These are phyloP conservation scores for Neoboletus subvelutipes DNA, from an alignment of 768 basidiomycete species.

Conservation along the genomic window DNA sequence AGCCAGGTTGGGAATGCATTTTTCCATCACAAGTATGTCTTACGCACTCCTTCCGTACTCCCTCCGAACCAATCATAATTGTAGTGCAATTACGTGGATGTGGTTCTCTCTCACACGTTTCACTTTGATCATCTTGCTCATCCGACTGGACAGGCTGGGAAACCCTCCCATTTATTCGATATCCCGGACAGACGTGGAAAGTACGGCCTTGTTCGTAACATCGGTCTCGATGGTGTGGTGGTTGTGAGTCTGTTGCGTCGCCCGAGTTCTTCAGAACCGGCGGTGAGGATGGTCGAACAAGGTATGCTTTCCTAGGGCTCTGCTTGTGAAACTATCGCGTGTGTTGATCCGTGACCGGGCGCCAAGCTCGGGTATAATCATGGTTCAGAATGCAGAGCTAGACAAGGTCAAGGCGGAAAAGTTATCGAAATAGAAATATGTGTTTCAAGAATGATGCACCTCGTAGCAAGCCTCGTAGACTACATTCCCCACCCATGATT, in stretches of 20 bases:
- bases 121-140: neutral
- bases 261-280: slow-evolving; percentile 71
- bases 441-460: slow-evolving; percentile 24
- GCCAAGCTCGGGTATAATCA: slow-evolving; percentile 79
- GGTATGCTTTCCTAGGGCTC: slow-evolving; percentile 36
- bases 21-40: slow-evolving; percentile 72
- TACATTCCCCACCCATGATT: neutral
- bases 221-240: slow-evolving; percentile 78
- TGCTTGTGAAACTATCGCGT: neutral
- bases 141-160: slow-evolving; percentile 58
- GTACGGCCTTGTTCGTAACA: slow-evolving; percentile 76
- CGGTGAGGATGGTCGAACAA: slow-evolving; percentile 60
- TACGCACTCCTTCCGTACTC: neutral
- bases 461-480: too few species aligned
- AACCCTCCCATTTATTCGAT: slow-evolving; percentile 65
- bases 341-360: neutral
- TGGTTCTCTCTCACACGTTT: slow-evolving; percentile 22
- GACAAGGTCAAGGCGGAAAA: slow-evolving; percentile 72
- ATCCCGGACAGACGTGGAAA: slow-evolving; percentile 63
- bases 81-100: slow-evolving; percentile 73
- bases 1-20: slow-evolving; percentile 79
- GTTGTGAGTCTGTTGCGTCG: slow-evolving; percentile 71
- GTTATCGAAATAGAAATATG: slow-evolving; percentile 41
- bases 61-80: slow-evolving; percentile 1
- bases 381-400: slow-evolving; percentile 67